These are phyloP conservation scores for Glycyrrhiza uralensis DNA, from an alignment of 306 rosid species.

Conservation along the genomic window DNA sequence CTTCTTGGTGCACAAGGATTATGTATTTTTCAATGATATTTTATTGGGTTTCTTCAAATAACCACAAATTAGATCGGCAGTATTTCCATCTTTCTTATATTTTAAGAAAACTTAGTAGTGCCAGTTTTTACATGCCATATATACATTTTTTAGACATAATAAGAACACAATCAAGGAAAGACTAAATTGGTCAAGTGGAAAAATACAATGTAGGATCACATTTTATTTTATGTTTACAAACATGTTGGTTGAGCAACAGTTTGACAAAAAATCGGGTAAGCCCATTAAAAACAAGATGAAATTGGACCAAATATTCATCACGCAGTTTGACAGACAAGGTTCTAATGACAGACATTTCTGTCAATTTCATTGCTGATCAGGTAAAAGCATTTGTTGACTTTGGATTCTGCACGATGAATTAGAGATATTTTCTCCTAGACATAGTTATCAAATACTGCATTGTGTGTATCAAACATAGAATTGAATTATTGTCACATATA, in stretches of 20 bases:
- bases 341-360: conserved; percentile 7
- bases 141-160: background rate
- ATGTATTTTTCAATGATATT: background rate
- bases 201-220: background rate
- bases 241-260: conserved; percentile 7
- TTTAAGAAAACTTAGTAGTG: background rate
- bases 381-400: background rate
- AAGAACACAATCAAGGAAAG: conserved; percentile 9
- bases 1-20: conserved; percentile 7
- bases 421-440: background rate
- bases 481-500: background rate
- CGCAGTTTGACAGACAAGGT: conserved; percentile 3
- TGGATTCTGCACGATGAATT: background rate
- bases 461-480: background rate
- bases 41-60: conserved; percentile 12
- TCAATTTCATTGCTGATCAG: conserved; percentile 9
- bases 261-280: background rate
- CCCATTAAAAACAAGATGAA: background rate
- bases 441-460: conserved; percentile 11
- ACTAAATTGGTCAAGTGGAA: background rate
- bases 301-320: background rate
- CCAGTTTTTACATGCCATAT: background rate
- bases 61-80: background rate
- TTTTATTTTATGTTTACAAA: background rate
- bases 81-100: background rate